Percentiles rank a stretch among this genome's conserved stretches.
Evolutionary conservation across 2,329 filamentous ascomycete genomes (phyloP).

Genomic region (Bipolaris oryzae): DNA sequence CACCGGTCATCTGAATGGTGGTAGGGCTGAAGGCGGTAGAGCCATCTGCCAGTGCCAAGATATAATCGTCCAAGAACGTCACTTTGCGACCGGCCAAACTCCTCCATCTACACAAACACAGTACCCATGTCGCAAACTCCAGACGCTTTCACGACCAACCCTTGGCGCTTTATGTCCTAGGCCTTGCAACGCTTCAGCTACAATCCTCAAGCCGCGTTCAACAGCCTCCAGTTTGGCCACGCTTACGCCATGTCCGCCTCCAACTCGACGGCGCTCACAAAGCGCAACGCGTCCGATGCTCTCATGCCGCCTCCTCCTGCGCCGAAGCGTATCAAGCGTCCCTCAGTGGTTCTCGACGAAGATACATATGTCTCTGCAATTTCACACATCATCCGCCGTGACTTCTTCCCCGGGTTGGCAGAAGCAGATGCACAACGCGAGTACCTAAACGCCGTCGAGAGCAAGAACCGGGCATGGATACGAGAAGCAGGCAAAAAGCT

Average conservation of each 20-base stretch:
- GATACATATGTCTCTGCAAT: slow-evolving; percentile 89
- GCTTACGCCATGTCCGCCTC: slow-evolving; percentile 28
- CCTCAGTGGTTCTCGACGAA: slow-evolving; percentile 86
- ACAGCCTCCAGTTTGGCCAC: neutral
- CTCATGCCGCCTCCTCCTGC: slow-evolving; percentile 88
- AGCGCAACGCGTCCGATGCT: slow-evolving; percentile 68
- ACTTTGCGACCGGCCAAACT: slow-evolving; percentile 19
- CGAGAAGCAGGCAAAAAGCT: slow-evolving; percentile 70
- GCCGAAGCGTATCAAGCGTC: slow-evolving; percentile 88
- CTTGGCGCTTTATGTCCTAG: neutral
- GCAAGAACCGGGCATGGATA: slow-evolving; percentile 85
- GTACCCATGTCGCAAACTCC: neutral
- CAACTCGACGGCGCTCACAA: slow-evolving; percentile 67
- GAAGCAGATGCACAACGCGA: slow-evolving; percentile 89
- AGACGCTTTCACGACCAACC: too few relatives aligned
- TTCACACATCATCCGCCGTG: slow-evolving; percentile 91
- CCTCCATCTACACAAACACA: slow-evolving; percentile 4
- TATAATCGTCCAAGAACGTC: slow-evolving; percentile 15
- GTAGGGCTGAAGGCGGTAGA: slow-evolving; percentile 45
- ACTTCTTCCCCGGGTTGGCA: slow-evolving; percentile 92
- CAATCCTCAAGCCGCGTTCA: neutral
- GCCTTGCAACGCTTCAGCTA: neutral
- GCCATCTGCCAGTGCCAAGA: slow-evolving; percentile 28
- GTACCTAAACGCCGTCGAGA: slow-evolving; percentile 89
- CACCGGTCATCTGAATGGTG: slow-evolving; percentile 2